Base-by-base conservation (phyloP, 2,329 filamentous ascomycete species). In the Curvularia sp. region DNA sequence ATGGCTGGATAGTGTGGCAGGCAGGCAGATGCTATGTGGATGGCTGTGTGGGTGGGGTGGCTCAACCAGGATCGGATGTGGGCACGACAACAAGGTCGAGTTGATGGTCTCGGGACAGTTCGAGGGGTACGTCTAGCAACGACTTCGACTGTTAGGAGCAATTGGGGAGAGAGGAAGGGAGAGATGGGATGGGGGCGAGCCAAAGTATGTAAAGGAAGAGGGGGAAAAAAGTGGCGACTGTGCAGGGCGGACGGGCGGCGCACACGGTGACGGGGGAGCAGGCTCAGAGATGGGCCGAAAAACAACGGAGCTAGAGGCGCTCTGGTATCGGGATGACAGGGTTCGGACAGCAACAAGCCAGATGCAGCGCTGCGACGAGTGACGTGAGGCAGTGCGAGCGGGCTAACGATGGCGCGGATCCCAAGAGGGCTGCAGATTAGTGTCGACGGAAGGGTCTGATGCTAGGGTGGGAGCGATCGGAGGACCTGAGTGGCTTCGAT, bases 241-340 rank as follows among this genome's bases (percentile, higher is more conserved):
- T 66, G 59, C 53, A 54, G 44, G 41, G 58, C 55, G 60, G 60
- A 62, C 60, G 61, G 55, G 63, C 42, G 42, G 4, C 22, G 24
- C 22, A 31, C 55, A 61, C 62, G 31, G 47, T 49, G 38, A 57
- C 50, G 60, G 66, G 62, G 64, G 64, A 67, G 67, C 62, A 66
- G 66, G 62, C 61, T 59, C 55, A 60, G 39, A 64, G 57, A 68
- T 70, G 64, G 67, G 70, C 69, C 70, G 71, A 70, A 61, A 50
- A 62, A 57, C 24, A 63, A 56, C 54, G 60, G 63, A 67, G 65
- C 64, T 18, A 18, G 18, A 55, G 38, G 51, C 30, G 55, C 55
- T 54, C 51, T 58, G 62, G 55, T 53, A 60, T 64, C 55, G 64
- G 54, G 57, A 60, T 43, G 60, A 58, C 60, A 64, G 62, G 65